Evolutionary conservation across 345 rosid genomes (phyloP).

Genomic region (Citrus maxima): DNA sequence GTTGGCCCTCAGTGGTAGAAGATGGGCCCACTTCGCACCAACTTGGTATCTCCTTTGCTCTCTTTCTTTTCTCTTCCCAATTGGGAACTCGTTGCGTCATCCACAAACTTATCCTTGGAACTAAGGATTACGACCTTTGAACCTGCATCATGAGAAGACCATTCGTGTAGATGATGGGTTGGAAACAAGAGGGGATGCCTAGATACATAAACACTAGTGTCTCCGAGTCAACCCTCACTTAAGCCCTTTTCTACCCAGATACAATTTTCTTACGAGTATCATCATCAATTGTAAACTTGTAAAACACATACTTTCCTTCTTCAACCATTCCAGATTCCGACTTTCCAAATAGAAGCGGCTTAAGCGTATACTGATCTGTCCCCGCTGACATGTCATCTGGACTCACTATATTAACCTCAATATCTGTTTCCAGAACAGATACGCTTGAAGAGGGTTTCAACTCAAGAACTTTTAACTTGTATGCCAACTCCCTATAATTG

Average conservation of each 20-base stretch:
- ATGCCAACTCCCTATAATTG: slow-evolving; percentile 67
- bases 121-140: slow-evolving; percentile 72
- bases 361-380: slow-evolving; percentile 47
- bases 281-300: slow-evolving; percentile 65
- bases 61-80: no score
- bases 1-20: no score
- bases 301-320: slow-evolving; percentile 72
- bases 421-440: slow-evolving; percentile 90
- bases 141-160: slow-evolving; percentile 92
- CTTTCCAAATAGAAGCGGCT: slow-evolving; percentile 55
- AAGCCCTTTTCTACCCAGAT: slow-evolving; percentile 49
- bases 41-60: neutral
- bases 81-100: slow-evolving; percentile 26
- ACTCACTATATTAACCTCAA: slow-evolving; percentile 86
- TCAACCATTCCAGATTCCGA: slow-evolving; percentile 71
- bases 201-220: slow-evolving; percentile 80
- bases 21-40: neutral
- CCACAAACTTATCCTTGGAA: slow-evolving; percentile 59
- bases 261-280: slow-evolving; percentile 39
- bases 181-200: slow-evolving; percentile 86
- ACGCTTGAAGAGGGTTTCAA: slow-evolving; percentile 79
- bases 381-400: slow-evolving; percentile 52
- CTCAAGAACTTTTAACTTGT: slow-evolving; percentile 72
- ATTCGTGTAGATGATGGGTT: slow-evolving; percentile 69
- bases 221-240: slow-evolving; percentile 79